These are phyloP conservation scores for Firmiana major DNA, from an alignment of 345 rosid genomes.

Conservation along the genomic window DNA sequence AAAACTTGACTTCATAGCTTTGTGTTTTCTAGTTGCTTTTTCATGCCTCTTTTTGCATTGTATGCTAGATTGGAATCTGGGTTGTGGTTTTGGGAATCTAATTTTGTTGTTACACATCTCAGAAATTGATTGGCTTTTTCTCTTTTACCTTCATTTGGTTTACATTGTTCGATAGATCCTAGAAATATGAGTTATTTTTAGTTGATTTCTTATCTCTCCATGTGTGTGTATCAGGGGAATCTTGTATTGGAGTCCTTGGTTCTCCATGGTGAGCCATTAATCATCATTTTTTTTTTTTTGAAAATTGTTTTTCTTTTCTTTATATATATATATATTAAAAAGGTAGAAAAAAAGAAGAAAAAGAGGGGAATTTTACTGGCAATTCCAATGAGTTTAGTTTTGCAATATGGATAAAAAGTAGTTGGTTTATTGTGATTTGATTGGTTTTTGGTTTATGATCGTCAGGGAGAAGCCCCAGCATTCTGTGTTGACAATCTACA, in stretches of 20 bases:
- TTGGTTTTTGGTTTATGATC: conserved; percentile 18
- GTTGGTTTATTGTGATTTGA: conserved; percentile 9
- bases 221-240: conserved; percentile 59
- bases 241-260: conserved; percentile 52
- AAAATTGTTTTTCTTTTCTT: background rate
- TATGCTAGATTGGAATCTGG: conserved; percentile 11
- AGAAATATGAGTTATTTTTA: conserved; percentile 19
- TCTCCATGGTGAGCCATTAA: conserved; percentile 80
- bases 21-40: background rate
- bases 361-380: background rate
- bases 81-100: conserved; percentile 16
- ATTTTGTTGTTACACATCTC: conserved; percentile 3
- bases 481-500: conserved; percentile 38
- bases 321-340: no score
- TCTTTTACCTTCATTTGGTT: conserved; percentile 9
- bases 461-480: conserved; percentile 84
- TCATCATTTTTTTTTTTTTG: conserved; percentile 1
- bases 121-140: background rate
- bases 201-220: conserved; percentile 35
- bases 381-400: background rate
- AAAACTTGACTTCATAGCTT: background rate
- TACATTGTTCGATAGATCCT: conserved; percentile 30
- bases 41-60: background rate
- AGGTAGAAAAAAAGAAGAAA: background rate
- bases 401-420: conserved; percentile 6